Conservation (phyloP, 805 yeast genomes). For the Suhomyces vadensis region DNA sequence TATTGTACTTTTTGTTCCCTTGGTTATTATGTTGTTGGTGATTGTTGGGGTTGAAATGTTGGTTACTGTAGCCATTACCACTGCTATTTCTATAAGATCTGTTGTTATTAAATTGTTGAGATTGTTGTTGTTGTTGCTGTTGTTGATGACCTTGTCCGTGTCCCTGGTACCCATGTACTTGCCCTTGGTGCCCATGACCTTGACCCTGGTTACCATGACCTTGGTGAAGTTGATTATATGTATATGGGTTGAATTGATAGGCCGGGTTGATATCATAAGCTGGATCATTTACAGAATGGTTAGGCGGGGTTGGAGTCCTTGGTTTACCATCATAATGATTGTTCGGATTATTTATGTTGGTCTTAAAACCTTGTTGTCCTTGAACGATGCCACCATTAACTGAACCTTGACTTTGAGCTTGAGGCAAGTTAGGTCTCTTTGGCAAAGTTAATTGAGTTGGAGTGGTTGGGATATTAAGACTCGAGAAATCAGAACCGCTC, state of each 20-base stretch:
- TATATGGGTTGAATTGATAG: conserved; percentile 9
- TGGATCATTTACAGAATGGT: conserved; percentile 8
- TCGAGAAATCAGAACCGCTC: conserved; percentile 19
- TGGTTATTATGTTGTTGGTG: conserved; percentile 11
- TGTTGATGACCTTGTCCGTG: not conserved
- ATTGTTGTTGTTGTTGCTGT: conserved; percentile 6
- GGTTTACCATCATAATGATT: conserved; percentile 10
- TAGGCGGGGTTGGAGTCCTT: conserved; percentile 32
- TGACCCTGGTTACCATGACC: too few species aligned
- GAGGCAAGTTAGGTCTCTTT: conserved; percentile 18
- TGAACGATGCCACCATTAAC: conserved; percentile 2
- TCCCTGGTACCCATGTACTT: too few species aligned
- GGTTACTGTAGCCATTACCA: conserved; percentile 3
- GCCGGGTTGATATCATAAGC: conserved; percentile 12
- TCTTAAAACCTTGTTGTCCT: conserved; percentile 7
- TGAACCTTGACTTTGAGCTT: not conserved
- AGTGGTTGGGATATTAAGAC: conserved; percentile 19
- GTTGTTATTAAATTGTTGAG: conserved; percentile 10
- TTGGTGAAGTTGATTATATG: conserved; percentile 2
- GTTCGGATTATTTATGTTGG: not conserved
- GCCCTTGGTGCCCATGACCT: not conserved
- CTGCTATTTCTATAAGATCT: conserved; percentile 9
- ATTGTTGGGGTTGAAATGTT: conserved; percentile 9
- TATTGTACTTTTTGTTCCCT: conserved; percentile 23
- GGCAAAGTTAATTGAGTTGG: conserved; percentile 21